Conservation (phyloP, 768 basidiomycete species). For the Mrakia blollopis region DNA sequence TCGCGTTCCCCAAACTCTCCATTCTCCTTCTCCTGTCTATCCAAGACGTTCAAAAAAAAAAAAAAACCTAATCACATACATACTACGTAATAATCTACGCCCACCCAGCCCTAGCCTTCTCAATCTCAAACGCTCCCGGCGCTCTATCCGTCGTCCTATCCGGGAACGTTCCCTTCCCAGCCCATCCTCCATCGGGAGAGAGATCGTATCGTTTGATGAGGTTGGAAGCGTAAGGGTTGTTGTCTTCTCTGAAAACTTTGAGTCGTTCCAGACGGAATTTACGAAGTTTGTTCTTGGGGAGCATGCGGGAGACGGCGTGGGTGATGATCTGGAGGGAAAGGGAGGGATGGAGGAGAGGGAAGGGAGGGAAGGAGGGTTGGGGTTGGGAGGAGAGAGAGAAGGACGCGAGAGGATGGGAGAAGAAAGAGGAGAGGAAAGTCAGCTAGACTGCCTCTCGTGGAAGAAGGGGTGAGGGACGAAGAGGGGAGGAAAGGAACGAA, state of each 20-base stretch:
- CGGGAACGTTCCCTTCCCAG: conserved; percentile 16
- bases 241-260: conserved; percentile 72
- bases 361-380: neutral
- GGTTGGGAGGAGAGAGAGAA: neutral
- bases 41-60: too few species aligned
- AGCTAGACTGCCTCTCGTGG: too few species aligned
- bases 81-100: neutral
- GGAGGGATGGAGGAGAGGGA: neutral
- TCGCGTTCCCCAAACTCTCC: too few species aligned
- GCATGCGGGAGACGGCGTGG: conserved; percentile 94
- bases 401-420: too few species aligned
- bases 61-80: neutral
- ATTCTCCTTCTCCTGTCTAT: too few species aligned
- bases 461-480: neutral
- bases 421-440: neutral
- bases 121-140: neutral
- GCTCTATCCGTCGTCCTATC: neutral
- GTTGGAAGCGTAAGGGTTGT: conserved; percentile 65
- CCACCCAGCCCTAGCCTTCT: neutral
- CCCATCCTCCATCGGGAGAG: conserved; percentile 15
- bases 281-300: conserved; percentile 94
- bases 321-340: conserved; percentile 68
- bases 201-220: conserved; percentile 72
- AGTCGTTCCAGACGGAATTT: conserved; percentile 81
- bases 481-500: neutral